Base-by-base conservation (phyloP, 2,329 filamentous ascomycete species). In the Lecanosticta acicola region DNA sequence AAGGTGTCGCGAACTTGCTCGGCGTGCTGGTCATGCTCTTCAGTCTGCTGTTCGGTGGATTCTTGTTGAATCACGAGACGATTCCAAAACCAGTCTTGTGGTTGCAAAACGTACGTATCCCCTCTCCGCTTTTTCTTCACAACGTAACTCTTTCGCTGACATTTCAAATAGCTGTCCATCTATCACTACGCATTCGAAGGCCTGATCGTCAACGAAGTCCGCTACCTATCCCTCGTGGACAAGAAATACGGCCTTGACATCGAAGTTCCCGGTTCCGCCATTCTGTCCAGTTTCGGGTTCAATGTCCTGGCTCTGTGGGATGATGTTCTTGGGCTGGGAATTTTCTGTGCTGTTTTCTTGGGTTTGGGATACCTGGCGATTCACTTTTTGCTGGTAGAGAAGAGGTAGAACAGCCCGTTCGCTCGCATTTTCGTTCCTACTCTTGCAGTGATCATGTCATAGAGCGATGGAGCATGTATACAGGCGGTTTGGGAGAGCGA, bases 161-260 rank as follows among this genome's bases (percentile, higher is more conserved):
- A 26, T 43, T 26, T 14, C 3, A 9, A 43, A 20, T 56, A 84
- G 70, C 72, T 98, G 7, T 96, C 90, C 1, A 98, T 98, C 53
- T 98, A 98, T 77, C 93, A 98, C 66, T 98, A 94, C 63, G 91
- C 85, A 3, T 97, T 97, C 59, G 93, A 98, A 73, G 86, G 87
- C 1, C 78, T 98, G 11, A 94, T 97, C 53, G 93, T 98, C 58
- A 98, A 97, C 63, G 93, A 98, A 71, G 94, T 96, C 38, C 83
- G 88, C 19, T 87, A 88, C 59, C 74, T 98, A 35, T 91, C 86
- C 0, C 78, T 98, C 19, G 80, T 94, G 34, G 93, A 98, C 66
- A 84, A 93, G 67, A 94, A 97, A 68, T 96, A 95, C 50, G 93
- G 93, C 4, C 79, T 98, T 3, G 89, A 97, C 61, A 98, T 98